Evolutionary conservation across 331 rosid species (phyloP), one percentile per base, ranked within the genome.

Genomic region (Malus hybrid): DNA sequence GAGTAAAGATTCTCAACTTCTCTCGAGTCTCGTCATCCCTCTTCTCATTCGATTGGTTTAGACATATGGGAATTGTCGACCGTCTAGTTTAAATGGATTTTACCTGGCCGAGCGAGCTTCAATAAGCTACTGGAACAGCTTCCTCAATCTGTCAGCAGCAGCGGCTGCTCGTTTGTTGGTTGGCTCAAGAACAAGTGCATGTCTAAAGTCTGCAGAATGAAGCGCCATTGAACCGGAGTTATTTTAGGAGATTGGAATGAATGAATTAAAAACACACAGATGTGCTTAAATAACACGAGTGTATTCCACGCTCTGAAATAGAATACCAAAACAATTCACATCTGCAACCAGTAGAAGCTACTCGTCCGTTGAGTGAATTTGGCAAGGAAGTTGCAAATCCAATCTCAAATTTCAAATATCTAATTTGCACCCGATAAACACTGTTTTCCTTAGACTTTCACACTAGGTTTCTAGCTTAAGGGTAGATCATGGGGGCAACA

Each of bases 181-280:
- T 65, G 99, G 99, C 87, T 95, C 98, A 33, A 95, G 99, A 29
- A 95, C 98, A 77, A 88, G 97, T 34, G 96, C 97, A 65, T 89
- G 78, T 56, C 75, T 88, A 73, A 85, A 95, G 85, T 95, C 99
- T 95, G 93, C 85, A 88, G 27, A 31, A 3, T 73, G 78, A 72
- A 77, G n/a, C 12, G 11, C 22, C 74, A 72, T 82, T 28, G 80
- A 55, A 55, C 24, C 50, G 33, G 71, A 10, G 24, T 50, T 50
- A 65, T 7, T 61, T 13, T 29, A 36, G 74, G 22, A 64, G 69
- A 64, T 8, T 31, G n/a, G 42, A 9, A 34, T 7, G 68, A 64
- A 64, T 31, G 19, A 62, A 33, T n/a, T 22, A 6, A 56, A 34
- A 59, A 59, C 22, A 59, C 50, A 10, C 5, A 10, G 7, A 14